Evolutionary conservation across 805 yeast species (phyloP).

Genomic region (Candida ulmi): DNA sequence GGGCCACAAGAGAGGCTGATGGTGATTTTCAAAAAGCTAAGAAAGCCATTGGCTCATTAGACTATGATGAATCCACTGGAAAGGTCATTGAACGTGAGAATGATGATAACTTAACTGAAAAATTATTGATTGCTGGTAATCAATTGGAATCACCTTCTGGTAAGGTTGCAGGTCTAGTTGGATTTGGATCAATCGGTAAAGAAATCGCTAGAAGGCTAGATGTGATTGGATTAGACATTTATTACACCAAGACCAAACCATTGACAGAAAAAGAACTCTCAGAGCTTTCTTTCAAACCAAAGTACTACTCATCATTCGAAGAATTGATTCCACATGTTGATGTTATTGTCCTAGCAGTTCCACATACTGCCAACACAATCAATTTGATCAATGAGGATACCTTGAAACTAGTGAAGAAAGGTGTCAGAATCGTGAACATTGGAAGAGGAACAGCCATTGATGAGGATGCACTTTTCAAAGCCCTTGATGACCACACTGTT

Average conservation of each 20-base stretch:
- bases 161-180: constrained; percentile 56
- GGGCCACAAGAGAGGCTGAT: constrained; percentile 28
- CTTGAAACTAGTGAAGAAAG: constrained; percentile 41
- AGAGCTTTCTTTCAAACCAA: constrained; percentile 38
- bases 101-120: constrained; percentile 33
- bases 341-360: constrained; percentile 58
- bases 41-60: constrained; percentile 25
- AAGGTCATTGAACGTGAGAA: constrained; percentile 20
- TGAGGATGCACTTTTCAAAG: constrained; percentile 55
- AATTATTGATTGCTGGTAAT: constrained; percentile 41
- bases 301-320: constrained; percentile 40
- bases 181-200: constrained; percentile 71
- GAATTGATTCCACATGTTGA: constrained; percentile 39
- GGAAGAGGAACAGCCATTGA: constrained; percentile 64
- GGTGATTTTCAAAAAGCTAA: constrained; percentile 41
- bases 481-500: constrained; percentile 53
- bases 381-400: constrained; percentile 45
- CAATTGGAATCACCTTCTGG: constrained; percentile 46
- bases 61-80: constrained; percentile 28
- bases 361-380: constrained; percentile 52
- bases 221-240: constrained; percentile 57
- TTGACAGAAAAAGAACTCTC: constrained; percentile 30
- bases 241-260: constrained; percentile 51
- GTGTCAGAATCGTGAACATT: constrained; percentile 51
- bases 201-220: constrained; percentile 50